A percentile compares a stretch with the other conserved stretches of the same genome.
phyloP scores from a whole-genome alignment of 345 rosid species.

The Citrus mangshanensis region DNA sequence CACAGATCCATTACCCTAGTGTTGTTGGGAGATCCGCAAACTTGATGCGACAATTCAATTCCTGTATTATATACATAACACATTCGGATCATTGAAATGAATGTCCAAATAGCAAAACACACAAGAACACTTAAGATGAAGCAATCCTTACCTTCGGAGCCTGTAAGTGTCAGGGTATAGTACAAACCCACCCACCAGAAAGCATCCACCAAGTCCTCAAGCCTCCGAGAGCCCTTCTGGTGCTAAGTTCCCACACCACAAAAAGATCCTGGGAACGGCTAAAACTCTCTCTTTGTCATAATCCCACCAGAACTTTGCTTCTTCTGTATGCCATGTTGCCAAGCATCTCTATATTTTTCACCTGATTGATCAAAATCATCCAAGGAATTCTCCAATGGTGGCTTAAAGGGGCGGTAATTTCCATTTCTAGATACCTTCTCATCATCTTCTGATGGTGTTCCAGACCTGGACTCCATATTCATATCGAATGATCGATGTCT shows the following conservation, averaged over 20 bases:
- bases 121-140: neutral
- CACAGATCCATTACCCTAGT: slow-evolving; percentile 16
- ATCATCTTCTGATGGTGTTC: slow-evolving; percentile 72
- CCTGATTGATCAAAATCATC: slow-evolving; percentile 65
- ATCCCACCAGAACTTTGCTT: slow-evolving; percentile 46
- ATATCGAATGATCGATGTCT: slow-evolving; percentile 64
- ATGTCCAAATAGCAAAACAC: neutral
- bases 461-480: slow-evolving; percentile 66
- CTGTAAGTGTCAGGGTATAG: slow-evolving; percentile 15
- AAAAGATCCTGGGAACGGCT: neutral
- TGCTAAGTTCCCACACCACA: slow-evolving; percentile 4
- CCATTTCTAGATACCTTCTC: slow-evolving; percentile 71
- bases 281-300: slow-evolving; percentile 50
- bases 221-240: slow-evolving; percentile 13
- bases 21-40: neutral
- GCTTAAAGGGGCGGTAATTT: slow-evolving; percentile 38
- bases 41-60: slow-evolving; percentile 13
- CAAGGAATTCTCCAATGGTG: slow-evolving; percentile 45
- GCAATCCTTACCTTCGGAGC: slow-evolving; percentile 24
- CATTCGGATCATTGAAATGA: neutral
- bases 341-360: slow-evolving; percentile 68
- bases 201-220: slow-evolving; percentile 11
- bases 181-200: slow-evolving; percentile 15
- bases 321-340: slow-evolving; percentile 73
- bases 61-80: slow-evolving; percentile 17